Conservation (phyloP, 768 basidiomycete genomes). For the Boletus rubropictus region DNA sequence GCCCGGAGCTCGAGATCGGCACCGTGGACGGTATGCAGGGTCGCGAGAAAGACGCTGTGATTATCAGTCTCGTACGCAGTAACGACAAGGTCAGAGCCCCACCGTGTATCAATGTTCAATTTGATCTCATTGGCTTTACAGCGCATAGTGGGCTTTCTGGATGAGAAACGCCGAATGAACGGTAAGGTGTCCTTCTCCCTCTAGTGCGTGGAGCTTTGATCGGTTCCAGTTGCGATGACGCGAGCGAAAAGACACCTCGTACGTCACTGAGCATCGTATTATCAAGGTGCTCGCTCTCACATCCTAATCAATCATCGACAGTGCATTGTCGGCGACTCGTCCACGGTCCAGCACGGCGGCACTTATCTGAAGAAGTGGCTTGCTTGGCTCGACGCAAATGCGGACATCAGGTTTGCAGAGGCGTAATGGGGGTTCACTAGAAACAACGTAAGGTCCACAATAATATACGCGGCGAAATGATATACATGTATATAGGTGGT, state of each 20-base stretch:
- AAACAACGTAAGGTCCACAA: neutral
- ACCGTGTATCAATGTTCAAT: neutral
- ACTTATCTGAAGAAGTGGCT: slow-evolving; percentile 86
- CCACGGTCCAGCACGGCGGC: slow-evolving; percentile 82
- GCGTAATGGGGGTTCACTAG: slow-evolving; percentile 15
- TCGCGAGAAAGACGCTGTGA: slow-evolving; percentile 88
- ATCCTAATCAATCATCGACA: slow-evolving; percentile 25
- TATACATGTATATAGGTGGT: slow-evolving; percentile 1
- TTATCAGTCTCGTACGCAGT: slow-evolving; percentile 88
- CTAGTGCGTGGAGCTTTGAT: neutral
- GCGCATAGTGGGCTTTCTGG: slow-evolving; percentile 91
- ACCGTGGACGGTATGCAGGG: slow-evolving; percentile 98
- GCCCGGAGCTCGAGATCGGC: slow-evolving; percentile 75
- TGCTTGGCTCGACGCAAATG: slow-evolving; percentile 81
- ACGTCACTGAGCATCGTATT: slow-evolving; percentile 17
- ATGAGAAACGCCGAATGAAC: slow-evolving; percentile 88
- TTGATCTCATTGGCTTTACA: slow-evolving; percentile 26
- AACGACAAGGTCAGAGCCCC: slow-evolving; percentile 61
- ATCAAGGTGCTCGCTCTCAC: neutral
- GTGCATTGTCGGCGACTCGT: slow-evolving; percentile 93
- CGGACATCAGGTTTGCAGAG: slow-evolving; percentile 85
- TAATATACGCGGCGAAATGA: neutral
- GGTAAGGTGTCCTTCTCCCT: slow-evolving; percentile 37
- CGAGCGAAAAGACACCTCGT: slow-evolving; percentile 85
- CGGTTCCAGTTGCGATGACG: slow-evolving; percentile 75